A percentile compares a stretch with the other conserved stretches of the same genome.
phyloP scores from a whole-genome alignment of 805 yeast genomes.

The Kuraishia borneana region DNA sequence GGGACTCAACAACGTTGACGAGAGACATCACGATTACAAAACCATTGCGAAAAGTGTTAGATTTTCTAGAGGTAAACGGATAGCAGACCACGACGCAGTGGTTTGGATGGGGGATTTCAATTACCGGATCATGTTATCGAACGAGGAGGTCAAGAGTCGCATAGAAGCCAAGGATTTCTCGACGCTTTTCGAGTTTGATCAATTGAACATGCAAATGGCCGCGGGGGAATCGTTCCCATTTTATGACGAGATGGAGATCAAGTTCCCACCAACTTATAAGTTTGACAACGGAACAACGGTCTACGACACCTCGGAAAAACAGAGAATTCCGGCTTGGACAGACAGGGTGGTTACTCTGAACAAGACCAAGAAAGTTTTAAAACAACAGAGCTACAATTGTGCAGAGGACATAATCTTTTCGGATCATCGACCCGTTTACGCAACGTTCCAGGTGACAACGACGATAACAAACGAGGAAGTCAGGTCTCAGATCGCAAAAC shows the following conservation, averaged over 20 bases:
- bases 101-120: conserved; percentile 96
- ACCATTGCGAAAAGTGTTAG: conserved; percentile 66
- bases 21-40: conserved; percentile 76
- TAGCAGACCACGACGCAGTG: conserved; percentile 75
- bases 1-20: conserved; percentile 71
- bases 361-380: conserved; percentile 38
- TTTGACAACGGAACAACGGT: conserved; percentile 72
- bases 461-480: conserved; percentile 51
- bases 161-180: conserved; percentile 33
- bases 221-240: conserved; percentile 62
- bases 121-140: conserved; percentile 62
- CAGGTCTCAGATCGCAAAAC: conserved; percentile 37
- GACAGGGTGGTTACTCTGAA: conserved; percentile 59
- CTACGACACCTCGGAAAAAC: conserved; percentile 88
- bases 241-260: conserved; percentile 66
- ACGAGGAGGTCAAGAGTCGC: conserved; percentile 59
- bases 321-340: conserved; percentile 93
- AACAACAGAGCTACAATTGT: conserved; percentile 43
- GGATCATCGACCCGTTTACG: conserved; percentile 78
- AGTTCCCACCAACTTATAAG: conserved; percentile 85
- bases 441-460: conserved; percentile 48
- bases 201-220: conserved; percentile 64
- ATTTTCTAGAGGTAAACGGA: conserved; percentile 66
- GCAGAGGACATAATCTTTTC: conserved; percentile 48
- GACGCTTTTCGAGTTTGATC: conserved; percentile 61